These are phyloP conservation scores for Nidula microcarpa DNA, from an alignment of 768 basidiomycete species.

Conservation along the genomic window DNA sequence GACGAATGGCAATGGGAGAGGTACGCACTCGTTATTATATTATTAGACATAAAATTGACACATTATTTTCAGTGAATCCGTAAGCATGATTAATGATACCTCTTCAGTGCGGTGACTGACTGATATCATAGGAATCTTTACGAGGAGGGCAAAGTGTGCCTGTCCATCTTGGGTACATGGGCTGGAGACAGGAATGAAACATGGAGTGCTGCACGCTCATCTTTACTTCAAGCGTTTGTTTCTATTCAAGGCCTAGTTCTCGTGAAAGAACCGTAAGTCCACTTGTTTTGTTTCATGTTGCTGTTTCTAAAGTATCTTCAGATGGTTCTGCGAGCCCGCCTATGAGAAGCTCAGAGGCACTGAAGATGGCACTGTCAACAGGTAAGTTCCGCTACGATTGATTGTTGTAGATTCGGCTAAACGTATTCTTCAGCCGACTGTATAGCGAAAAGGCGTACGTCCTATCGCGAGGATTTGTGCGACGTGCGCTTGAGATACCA, in stretches of 20 bases:
- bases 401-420: constrained; percentile 2
- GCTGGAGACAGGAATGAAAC: constrained; percentile 83
- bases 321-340: constrained; percentile 91
- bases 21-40: constrained; percentile 30
- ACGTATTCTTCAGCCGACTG: constrained; percentile 57
- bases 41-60: background rate
- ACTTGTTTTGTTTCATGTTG: background rate
- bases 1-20: constrained; percentile 92
- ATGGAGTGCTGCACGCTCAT: constrained; percentile 84
- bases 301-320: constrained; percentile 19
- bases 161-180: constrained; percentile 93
- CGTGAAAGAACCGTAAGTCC: constrained; percentile 84
- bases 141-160: constrained; percentile 92
- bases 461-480: constrained; percentile 84
- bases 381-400: constrained; percentile 34
- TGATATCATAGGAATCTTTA: constrained; percentile 73
- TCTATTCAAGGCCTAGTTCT: constrained; percentile 93
- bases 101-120: background rate
- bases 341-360: constrained; percentile 92
- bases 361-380: constrained; percentile 85
- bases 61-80: constrained; percentile 61
- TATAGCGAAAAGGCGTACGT: constrained; percentile 95
- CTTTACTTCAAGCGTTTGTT: constrained; percentile 86
- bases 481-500: constrained; percentile 83
- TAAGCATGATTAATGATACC: constrained; percentile 31